Evolutionary conservation across 176 grass and related monocot genomes (phyloP).

Genomic region (Tillandsia fasciculata): DNA sequence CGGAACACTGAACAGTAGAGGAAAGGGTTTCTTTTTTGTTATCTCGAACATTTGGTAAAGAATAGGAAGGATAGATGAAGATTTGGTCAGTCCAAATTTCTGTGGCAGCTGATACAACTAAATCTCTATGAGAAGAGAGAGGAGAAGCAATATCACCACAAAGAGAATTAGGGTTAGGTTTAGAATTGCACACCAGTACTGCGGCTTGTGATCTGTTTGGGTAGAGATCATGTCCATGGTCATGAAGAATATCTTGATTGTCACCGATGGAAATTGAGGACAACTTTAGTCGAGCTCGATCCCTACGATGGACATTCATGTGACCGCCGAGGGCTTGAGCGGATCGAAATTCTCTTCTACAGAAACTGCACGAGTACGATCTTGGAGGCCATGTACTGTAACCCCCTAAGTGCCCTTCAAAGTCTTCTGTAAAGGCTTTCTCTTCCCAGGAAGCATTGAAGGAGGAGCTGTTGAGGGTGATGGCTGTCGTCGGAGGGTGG

Average conservation of each 20-base stretch:
- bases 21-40: background rate
- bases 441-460: conserved; percentile 47
- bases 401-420: conserved; percentile 35
- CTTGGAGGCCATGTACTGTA: conserved; percentile 74
- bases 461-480: background rate
- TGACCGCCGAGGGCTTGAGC: conserved; percentile 60
- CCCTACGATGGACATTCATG: conserved; percentile 77
- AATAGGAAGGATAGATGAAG: background rate
- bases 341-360: conserved; percentile 60
- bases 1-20: background rate
- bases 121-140: conserved; percentile 5
- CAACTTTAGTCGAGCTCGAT: conserved; percentile 58
- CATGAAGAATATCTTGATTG: background rate
- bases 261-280: conserved; percentile 22
- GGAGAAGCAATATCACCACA: background rate
- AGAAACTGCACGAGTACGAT: conserved; percentile 73
- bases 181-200: conserved; percentile 1
- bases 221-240: background rate
- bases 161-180: conserved; percentile 11
- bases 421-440: conserved; percentile 55
- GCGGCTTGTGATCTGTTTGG: background rate
- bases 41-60: background rate
- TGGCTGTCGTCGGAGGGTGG: background rate
- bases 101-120: background rate
- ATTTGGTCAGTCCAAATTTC: background rate